phyloP scores from a whole-genome alignment of 2,329 filamentous ascomycete species.

The Biscogniauxia sp. region DNA sequence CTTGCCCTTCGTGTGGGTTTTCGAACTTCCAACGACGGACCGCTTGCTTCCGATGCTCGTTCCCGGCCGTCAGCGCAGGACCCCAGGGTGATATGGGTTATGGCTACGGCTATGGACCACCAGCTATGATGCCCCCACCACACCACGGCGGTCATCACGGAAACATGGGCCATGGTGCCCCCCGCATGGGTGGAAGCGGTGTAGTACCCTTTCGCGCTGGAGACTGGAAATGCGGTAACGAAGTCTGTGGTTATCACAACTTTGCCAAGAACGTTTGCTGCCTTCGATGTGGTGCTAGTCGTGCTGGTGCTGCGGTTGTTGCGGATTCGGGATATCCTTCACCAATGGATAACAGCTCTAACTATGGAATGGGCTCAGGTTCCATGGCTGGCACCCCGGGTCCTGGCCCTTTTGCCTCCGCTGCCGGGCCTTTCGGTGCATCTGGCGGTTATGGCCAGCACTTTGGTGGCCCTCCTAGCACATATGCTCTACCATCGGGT shows the following conservation, averaged over 20 bases:
- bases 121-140: slow-evolving; percentile 75
- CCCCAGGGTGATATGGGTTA: slow-evolving; percentile 56
- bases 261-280: slow-evolving; percentile 99
- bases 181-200: slow-evolving; percentile 77
- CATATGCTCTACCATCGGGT: slow-evolving; percentile 84
- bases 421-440: slow-evolving; percentile 65
- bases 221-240: slow-evolving; percentile 98
- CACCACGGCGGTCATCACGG: slow-evolving; percentile 66
- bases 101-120: slow-evolving; percentile 64
- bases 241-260: slow-evolving; percentile 97
- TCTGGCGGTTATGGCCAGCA: slow-evolving; percentile 70
- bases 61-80: slow-evolving; percentile 85
- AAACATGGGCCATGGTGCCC: slow-evolving; percentile 53
- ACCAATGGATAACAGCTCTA: slow-evolving; percentile 80
- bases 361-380: slow-evolving; percentile 80
- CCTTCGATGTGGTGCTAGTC: slow-evolving; percentile 90
- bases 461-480: slow-evolving; percentile 83
- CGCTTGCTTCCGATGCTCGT: slow-evolving; percentile 97
- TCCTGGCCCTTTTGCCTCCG: slow-evolving; percentile 71
- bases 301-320: slow-evolving; percentile 89
- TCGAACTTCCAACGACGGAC: slow-evolving; percentile 99
- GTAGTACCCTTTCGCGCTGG: slow-evolving; percentile 96
- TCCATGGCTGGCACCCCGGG: slow-evolving; percentile 85
- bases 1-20: slow-evolving; percentile 96
- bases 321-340: slow-evolving; percentile 91